phyloP scores from a whole-genome alignment of 768 basidiomycete genomes.

The Flagelloscypha sp. region DNA sequence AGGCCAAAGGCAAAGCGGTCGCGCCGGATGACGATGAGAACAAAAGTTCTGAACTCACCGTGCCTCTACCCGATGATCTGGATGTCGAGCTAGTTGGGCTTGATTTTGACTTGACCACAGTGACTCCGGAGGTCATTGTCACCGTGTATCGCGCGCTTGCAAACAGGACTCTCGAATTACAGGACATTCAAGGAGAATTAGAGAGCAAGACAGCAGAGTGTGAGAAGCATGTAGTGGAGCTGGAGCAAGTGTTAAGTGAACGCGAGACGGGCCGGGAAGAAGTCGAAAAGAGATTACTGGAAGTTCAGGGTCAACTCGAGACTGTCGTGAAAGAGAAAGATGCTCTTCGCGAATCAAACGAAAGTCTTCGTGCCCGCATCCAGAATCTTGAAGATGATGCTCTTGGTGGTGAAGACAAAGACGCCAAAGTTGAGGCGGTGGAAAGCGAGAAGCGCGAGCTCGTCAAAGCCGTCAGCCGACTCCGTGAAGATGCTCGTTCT shows the following conservation, averaged over 20 bases:
- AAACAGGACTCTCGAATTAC: constrained; percentile 46
- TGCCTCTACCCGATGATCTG: constrained; percentile 59
- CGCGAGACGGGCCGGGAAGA: constrained; percentile 55
- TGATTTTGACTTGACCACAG: constrained; percentile 45
- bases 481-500: constrained; percentile 67
- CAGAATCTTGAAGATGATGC: constrained; percentile 4
- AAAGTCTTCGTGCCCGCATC: constrained; percentile 5
- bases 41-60: constrained; percentile 21
- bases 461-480: constrained; percentile 69
- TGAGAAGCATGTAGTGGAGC: constrained; percentile 70
- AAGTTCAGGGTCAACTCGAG: constrained; percentile 46
- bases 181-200: constrained; percentile 49
- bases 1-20: constrained; percentile 11
- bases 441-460: constrained; percentile 91
- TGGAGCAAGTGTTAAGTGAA: constrained; percentile 80
- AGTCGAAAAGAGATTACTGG: constrained; percentile 43
- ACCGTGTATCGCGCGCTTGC: constrained; percentile 55
- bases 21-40: constrained; percentile 28
- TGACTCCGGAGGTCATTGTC: constrained; percentile 52
- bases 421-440: constrained; percentile 57
- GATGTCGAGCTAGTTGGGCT: constrained; percentile 58
- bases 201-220: constrained; percentile 63
- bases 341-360: constrained; percentile 45
- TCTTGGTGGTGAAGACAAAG: constrained; percentile 38
- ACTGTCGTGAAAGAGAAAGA: constrained; percentile 55